These are phyloP conservation scores for Ceratocystis lukuohia DNA, from an alignment of 2,329 filamentous ascomycete species.

Conservation along the genomic window DNA sequence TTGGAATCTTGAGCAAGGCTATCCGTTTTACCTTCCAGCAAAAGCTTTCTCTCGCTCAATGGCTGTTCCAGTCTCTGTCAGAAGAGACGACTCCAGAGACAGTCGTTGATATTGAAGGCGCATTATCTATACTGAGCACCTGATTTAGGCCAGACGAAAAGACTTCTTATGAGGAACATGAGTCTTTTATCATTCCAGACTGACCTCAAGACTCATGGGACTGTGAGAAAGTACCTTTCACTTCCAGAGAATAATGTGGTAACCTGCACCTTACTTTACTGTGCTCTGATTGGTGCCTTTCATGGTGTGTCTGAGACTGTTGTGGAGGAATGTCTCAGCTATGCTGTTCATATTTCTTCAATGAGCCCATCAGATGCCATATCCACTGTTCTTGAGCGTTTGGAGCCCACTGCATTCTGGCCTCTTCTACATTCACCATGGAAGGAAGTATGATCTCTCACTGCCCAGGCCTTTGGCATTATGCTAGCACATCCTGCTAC, in stretches of 20 bases:
- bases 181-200: slow-evolving; percentile 44
- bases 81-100: slow-evolving; percentile 65
- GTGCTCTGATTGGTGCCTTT: slow-evolving; percentile 25
- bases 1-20: slow-evolving; percentile 63
- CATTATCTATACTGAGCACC: slow-evolving; percentile 57
- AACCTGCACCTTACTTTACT: neutral
- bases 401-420: slow-evolving; percentile 40
- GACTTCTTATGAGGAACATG: slow-evolving; percentile 8
- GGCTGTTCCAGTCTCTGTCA: slow-evolving; percentile 72
- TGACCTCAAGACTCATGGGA: slow-evolving; percentile 49
- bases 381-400: neutral
- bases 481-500: slow-evolving; percentile 52
- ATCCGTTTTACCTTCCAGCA: slow-evolving; percentile 42
- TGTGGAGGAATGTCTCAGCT: slow-evolving; percentile 36
- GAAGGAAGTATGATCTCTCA: slow-evolving; percentile 49
- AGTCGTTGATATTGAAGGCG: slow-evolving; percentile 78
- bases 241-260: slow-evolving; percentile 25
- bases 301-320: slow-evolving; percentile 38
- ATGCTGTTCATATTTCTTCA: slow-evolving; percentile 41
- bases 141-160: slow-evolving; percentile 30
- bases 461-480: slow-evolving; percentile 62
- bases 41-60: slow-evolving; percentile 46
- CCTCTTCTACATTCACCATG: slow-evolving; percentile 58
- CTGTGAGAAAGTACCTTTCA: slow-evolving; percentile 42
- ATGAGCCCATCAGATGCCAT: slow-evolving; percentile 32